These are phyloP conservation scores for Arthrobotrys entomopaga DNA, from an alignment of 2,329 filamentous ascomycete genomes.

Conservation along the genomic window DNA sequence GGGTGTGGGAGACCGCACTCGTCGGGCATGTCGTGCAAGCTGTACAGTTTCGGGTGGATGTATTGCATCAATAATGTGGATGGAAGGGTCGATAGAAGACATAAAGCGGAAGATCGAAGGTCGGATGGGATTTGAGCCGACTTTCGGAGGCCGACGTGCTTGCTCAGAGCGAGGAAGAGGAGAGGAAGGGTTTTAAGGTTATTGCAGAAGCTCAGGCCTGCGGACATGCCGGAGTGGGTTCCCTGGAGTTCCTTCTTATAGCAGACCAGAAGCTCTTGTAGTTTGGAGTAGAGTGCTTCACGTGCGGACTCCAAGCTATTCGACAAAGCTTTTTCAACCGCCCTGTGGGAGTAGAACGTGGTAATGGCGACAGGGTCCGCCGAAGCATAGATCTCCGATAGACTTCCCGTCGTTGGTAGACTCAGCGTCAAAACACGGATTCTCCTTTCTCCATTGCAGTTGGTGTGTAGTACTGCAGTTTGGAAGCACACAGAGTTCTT, in stretches of 20 bases:
- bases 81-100: conserved; percentile 90
- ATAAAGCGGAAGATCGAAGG: conserved; percentile 90
- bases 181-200: conserved; percentile 89
- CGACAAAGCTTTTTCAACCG: conserved; percentile 86
- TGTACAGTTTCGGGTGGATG: conserved; percentile 87
- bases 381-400: conserved; percentile 92
- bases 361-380: conserved; percentile 94
- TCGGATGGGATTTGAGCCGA: conserved; percentile 94
- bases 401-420: conserved; percentile 87
- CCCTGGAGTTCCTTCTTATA: conserved; percentile 97
- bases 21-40: conserved; percentile 95
- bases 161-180: conserved; percentile 92
- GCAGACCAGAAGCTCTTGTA: conserved; percentile 90
- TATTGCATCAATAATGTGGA: conserved; percentile 91
- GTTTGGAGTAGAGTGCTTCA: conserved; percentile 88
- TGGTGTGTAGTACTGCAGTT: conserved; percentile 94
- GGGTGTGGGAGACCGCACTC: conserved; percentile 85
- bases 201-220: conserved; percentile 90
- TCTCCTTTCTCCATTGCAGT: conserved; percentile 93
- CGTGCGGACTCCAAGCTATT: conserved; percentile 89
- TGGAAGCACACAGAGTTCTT: conserved; percentile 94
- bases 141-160: conserved; percentile 88
- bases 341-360: conserved; percentile 96
- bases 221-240: conserved; percentile 85
- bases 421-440: conserved; percentile 94